Percentiles rank a stretch among this genome's conserved stretches.
phyloP scores from a whole-genome alignment of 164 flowering plant genomes.

The Malania oleifera region DNA sequence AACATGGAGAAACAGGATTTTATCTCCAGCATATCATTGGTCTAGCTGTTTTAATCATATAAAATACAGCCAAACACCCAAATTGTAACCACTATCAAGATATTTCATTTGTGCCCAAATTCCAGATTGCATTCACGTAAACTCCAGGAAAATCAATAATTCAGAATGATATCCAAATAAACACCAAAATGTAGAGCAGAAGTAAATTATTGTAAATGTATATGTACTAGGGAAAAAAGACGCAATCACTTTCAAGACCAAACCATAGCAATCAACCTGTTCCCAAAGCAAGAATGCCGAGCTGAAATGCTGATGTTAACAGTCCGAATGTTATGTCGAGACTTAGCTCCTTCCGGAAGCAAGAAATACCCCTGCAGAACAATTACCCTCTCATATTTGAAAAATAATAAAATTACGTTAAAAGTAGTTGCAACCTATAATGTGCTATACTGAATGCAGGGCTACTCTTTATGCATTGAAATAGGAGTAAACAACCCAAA shows the following conservation, averaged over 20 bases:
- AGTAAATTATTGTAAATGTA: too few relatives aligned
- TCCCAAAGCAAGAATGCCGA: slow-evolving; percentile 87
- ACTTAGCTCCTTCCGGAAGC: slow-evolving; percentile 81
- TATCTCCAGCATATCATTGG: too few relatives aligned
- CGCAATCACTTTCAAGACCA: background rate
- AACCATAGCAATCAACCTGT: slow-evolving; percentile 50
- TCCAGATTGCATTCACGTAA: too few relatives aligned
- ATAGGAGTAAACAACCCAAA: background rate
- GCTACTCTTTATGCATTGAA: background rate
- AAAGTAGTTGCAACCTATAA: background rate
- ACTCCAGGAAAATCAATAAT: too few relatives aligned
- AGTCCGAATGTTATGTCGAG: slow-evolving; percentile 67
- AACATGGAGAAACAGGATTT: too few relatives aligned
- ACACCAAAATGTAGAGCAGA: too few relatives aligned
- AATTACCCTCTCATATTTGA: background rate
- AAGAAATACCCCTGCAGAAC: slow-evolving; percentile 74
- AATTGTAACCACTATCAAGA: too few relatives aligned
- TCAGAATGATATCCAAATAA: too few relatives aligned
- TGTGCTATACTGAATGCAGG: background rate
- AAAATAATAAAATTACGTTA: background rate
- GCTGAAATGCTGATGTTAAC: slow-evolving; percentile 86
- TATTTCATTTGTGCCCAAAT: too few relatives aligned
- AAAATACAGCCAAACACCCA: too few relatives aligned
- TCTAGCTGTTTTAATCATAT: too few relatives aligned
- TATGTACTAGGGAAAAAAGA: background rate